These are phyloP conservation scores for Kodamaea hsintzibuensis DNA, from an alignment of 805 yeast genomes.

Conservation along the genomic window DNA sequence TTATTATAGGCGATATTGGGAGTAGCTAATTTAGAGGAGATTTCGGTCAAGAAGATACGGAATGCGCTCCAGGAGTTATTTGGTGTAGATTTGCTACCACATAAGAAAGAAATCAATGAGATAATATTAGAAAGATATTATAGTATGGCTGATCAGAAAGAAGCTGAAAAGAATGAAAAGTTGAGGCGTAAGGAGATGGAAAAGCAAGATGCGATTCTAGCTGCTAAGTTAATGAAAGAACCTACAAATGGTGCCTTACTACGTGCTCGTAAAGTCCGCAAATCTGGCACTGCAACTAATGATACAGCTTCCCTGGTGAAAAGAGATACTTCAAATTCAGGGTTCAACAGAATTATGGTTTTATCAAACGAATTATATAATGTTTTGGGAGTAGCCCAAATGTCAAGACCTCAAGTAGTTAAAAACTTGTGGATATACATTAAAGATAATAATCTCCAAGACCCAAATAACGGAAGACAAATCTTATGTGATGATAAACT, in stretches of 20 bases:
- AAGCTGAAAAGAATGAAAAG: conserved; percentile 24
- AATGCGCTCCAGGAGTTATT: conserved; percentile 72
- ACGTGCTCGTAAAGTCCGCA: conserved; percentile 17
- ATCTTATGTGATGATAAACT: conserved; percentile 63
- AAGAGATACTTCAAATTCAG: conserved; percentile 28
- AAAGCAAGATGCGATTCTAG: conserved; percentile 52
- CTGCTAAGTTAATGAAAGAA: conserved; percentile 48
- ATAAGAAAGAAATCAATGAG: conserved; percentile 58
- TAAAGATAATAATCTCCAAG: conserved; percentile 59
- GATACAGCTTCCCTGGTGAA: conserved; percentile 7
- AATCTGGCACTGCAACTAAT: conserved; percentile 15
- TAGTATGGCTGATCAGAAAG: conserved; percentile 42
- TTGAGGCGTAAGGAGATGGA: conserved; percentile 36
- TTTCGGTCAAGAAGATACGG: conserved; percentile 71
- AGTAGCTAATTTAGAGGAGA: conserved; percentile 66
- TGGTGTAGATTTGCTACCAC: conserved; percentile 50
- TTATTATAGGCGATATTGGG: conserved; percentile 60
- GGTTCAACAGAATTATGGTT: conserved; percentile 44
- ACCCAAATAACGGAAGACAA: conserved; percentile 64
- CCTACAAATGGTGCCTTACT: conserved; percentile 21
- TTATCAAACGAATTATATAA: conserved; percentile 53
- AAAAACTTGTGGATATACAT: conserved; percentile 72
- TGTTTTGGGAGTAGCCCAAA: conserved; percentile 42
- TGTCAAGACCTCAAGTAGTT: conserved; percentile 71
- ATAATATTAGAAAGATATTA: conserved; percentile 61